These are phyloP conservation scores for Nakataea oryzae DNA, from an alignment of 2,329 filamentous ascomycete genomes.

Conservation along the genomic window DNA sequence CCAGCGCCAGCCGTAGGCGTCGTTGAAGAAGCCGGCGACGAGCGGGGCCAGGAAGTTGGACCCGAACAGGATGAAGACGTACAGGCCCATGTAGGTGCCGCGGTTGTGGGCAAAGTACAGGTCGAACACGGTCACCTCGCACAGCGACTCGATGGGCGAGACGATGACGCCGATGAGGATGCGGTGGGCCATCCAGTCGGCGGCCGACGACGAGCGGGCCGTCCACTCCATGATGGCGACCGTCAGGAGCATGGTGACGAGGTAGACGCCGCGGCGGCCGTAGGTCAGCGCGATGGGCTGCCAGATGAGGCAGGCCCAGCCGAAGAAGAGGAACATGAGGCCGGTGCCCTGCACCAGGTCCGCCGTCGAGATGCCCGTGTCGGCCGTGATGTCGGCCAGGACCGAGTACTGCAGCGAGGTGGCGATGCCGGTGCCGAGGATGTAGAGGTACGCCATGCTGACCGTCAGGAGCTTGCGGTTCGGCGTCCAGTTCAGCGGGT, in stretches of 20 bases:
- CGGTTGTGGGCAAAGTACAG: slow-evolving; percentile 15
- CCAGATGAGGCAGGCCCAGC: slow-evolving; percentile 34
- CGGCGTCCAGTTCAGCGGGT: slow-evolving; percentile 25
- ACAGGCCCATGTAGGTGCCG: slow-evolving; percentile 29
- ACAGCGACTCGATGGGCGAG: slow-evolving; percentile 33
- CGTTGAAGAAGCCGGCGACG: slow-evolving; percentile 36
- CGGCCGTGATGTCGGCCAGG: slow-evolving; percentile 31
- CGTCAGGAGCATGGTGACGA: slow-evolving; percentile 15
- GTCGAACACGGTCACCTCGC: slow-evolving; percentile 23
- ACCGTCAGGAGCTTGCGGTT: slow-evolving; percentile 20
- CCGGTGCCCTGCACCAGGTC: slow-evolving; percentile 38
- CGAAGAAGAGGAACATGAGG: slow-evolving; percentile 32
- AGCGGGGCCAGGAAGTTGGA: slow-evolving; percentile 35
- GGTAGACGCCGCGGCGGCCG: slow-evolving; percentile 19
- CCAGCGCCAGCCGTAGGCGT: slow-evolving; percentile 38
- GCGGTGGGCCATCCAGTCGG: slow-evolving; percentile 33
- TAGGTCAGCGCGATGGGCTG: slow-evolving; percentile 35
- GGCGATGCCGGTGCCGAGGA: slow-evolving; percentile 35
- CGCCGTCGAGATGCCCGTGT: slow-evolving; percentile 31
- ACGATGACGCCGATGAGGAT: slow-evolving; percentile 32
- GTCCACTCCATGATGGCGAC: slow-evolving; percentile 23
- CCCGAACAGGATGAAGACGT: slow-evolving; percentile 30
- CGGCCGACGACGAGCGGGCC: slow-evolving; percentile 24
- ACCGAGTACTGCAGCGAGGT: slow-evolving; percentile 38
- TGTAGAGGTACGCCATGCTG: slow-evolving; percentile 24